Evolutionary conservation across 2,329 filamentous ascomycete genomes (phyloP), one percentile per base, ranked within the genome.

Genomic region (Zelopaecilomyces penicillatus): DNA sequence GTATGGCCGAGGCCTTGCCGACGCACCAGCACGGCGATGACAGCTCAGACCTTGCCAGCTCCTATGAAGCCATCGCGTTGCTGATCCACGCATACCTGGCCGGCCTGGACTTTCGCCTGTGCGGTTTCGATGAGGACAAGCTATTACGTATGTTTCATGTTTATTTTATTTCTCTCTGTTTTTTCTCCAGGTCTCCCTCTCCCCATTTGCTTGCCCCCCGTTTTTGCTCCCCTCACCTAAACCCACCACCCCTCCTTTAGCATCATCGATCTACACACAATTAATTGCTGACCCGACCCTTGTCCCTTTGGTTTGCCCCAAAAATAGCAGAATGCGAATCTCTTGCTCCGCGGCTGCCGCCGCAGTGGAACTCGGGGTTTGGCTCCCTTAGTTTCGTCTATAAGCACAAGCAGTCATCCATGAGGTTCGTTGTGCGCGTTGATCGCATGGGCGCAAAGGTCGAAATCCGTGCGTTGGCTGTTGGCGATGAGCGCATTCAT

Each of bases 121-220:
- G 88, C 12, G 90, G 90, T 2, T 82, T 95, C n/a, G 77, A 83
- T 39, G 88, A 97, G 64, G 87, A 91, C 43, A 80, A 89, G 59
- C 78, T 72, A 39, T 78, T 86, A 52, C 76, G 86, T 87, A 65
- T 48, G 67, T 54, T 9, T 38, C 19, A 19, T 19, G 19, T 19
- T 19, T 19, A 19, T 19, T 19, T 19, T 19, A 19, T 19, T 19
- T 19, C 19, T 19, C 19, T 19, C 19, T 19, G 19, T 45, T 31
- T 3, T 27, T 26, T 30, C 28, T 19, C 19, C 19, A 19, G 19
- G 19, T 32, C 10, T 11, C 6, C 28, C 35, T 39, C 27, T 27
- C 31, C 4, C 37, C 39, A 11, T 12, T 3, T 12, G 30, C 34
- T 30, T 40, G 31, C 4, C 8, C 10, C 19, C 10, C 31, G 27